phyloP scores from a whole-genome alignment of 75 land plant species.

The Isoetes taiwanensis region DNA sequence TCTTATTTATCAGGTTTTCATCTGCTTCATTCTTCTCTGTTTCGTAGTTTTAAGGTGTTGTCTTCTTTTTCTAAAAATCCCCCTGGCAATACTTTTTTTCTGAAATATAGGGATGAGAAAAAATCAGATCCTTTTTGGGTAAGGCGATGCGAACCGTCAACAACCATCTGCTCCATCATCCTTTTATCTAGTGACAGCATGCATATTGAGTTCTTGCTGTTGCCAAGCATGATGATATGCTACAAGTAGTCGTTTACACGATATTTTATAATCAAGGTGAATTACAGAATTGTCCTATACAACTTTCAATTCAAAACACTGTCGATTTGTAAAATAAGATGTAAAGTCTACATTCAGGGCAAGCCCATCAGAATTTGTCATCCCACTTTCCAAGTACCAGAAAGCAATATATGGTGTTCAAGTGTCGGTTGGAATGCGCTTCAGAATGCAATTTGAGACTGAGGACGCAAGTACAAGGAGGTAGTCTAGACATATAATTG shows the following conservation, averaged over 20 bases:
- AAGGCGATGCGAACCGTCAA: slow-evolving; percentile 62
- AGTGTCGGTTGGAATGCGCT: slow-evolving; percentile 80
- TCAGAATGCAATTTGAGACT: slow-evolving; percentile 88
- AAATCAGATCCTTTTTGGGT: slow-evolving; percentile 58
- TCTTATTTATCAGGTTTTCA: slow-evolving; percentile 62
- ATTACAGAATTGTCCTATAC: neutral
- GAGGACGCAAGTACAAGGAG: slow-evolving; percentile 75
- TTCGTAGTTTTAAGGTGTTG: too few species aligned
- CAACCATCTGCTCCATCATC: slow-evolving; percentile 72
- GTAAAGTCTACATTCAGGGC: slow-evolving; percentile 29
- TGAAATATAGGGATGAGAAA: slow-evolving; percentile 57
- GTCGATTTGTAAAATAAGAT: neutral
- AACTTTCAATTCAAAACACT: neutral
- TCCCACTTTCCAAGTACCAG: slow-evolving; percentile 67
- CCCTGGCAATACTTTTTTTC: neutral
- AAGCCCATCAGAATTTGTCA: slow-evolving; percentile 78
- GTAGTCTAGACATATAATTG: slow-evolving; percentile 15
- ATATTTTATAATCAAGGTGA: slow-evolving; percentile 72
- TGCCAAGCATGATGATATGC: slow-evolving; percentile 89
- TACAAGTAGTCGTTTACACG: slow-evolving; percentile 68
- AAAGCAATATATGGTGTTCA: slow-evolving; percentile 65
- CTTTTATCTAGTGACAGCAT: slow-evolving; percentile 78
- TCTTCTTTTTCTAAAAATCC: too few species aligned
- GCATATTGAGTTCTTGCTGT: slow-evolving; percentile 88
- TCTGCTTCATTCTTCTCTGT: too few species aligned